These are phyloP conservation scores for Nannochloris sp. DNA, from an alignment of 139 green algal genomes.

Conservation along the genomic window DNA sequence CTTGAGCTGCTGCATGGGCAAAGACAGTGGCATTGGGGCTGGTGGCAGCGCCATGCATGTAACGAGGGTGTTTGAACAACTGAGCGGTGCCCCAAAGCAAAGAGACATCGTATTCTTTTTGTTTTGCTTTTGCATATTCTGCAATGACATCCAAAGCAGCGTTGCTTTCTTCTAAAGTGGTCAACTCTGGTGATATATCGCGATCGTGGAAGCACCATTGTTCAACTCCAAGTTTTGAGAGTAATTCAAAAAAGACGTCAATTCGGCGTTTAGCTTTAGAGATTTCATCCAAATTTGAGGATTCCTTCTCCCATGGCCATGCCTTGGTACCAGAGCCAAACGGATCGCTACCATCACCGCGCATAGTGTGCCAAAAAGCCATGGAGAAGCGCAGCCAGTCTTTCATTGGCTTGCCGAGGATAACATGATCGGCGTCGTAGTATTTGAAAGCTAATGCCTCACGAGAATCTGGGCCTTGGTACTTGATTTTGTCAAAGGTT, in stretches of 20 bases:
- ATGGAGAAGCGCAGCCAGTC: slow-evolving; percentile 63
- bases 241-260: slow-evolving; percentile 61
- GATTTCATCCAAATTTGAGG: slow-evolving; percentile 24
- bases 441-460: slow-evolving; percentile 49
- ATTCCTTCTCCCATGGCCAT: slow-evolving; percentile 44
- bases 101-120: slow-evolving; percentile 34
- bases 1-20: slow-evolving; percentile 44
- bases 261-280: slow-evolving; percentile 41
- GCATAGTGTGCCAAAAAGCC: slow-evolving; percentile 69
- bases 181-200: slow-evolving; percentile 51
- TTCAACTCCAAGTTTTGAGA: slow-evolving; percentile 60
- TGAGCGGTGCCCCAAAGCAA: slow-evolving; percentile 67
- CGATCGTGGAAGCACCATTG: slow-evolving; percentile 70
- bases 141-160: slow-evolving; percentile 31
- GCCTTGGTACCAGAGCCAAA: slow-evolving; percentile 52
- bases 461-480: slow-evolving; percentile 43
- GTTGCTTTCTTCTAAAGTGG: slow-evolving; percentile 37
- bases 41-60: slow-evolving; percentile 62
- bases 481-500: slow-evolving; percentile 16
- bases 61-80: slow-evolving; percentile 68
- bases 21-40: slow-evolving; percentile 46
- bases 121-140: slow-evolving; percentile 35
- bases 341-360: slow-evolving; percentile 54
- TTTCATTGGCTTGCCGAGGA: slow-evolving; percentile 46
- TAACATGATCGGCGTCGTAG: slow-evolving; percentile 49